A percentile compares a stretch with the other conserved stretches of the same genome.
phyloP scores from a whole-genome alignment of 2,329 filamentous ascomycete genomes.

The Ophiostoma ips region DNA sequence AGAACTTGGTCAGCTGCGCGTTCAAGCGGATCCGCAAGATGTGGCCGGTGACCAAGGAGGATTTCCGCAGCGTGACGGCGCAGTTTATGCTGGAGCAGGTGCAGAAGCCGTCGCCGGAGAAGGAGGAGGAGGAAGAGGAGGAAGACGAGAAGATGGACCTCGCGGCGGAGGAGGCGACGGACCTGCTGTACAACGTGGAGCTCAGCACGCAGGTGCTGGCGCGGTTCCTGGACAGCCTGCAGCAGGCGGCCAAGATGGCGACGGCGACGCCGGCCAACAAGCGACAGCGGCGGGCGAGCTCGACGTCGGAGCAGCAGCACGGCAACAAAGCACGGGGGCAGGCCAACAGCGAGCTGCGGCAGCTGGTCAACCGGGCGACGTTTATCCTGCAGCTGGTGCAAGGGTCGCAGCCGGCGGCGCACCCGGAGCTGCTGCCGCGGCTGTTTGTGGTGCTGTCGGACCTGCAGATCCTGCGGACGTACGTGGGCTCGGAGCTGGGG shows the following conservation, averaged over 20 bases:
- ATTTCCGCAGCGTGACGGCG: conserved; percentile 44
- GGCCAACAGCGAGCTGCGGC: conserved; percentile 50
- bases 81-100: conserved; percentile 49
- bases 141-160: conserved; percentile 25
- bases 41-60: conserved; percentile 58
- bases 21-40: conserved; percentile 57
- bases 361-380: conserved; percentile 61
- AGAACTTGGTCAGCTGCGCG: conserved; percentile 45
- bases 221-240: conserved; percentile 59
- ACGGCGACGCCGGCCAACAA: conserved; percentile 63
- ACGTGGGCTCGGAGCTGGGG: conserved; percentile 73
- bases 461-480: conserved; percentile 68
- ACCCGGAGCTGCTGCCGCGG: conserved; percentile 61
- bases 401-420: conserved; percentile 57
- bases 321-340: conserved; percentile 42
- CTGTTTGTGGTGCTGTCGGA: conserved; percentile 79
- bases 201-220: conserved; percentile 60
- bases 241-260: conserved; percentile 58
- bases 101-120: conserved; percentile 27
- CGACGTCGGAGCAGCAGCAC: conserved; percentile 50
- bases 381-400: conserved; percentile 84
- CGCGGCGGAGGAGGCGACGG: conserved; percentile 47
- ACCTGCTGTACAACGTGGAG: conserved; percentile 59
- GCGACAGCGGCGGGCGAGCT: conserved; percentile 64
- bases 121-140: no score